Evolutionary conservation across 2,329 filamentous ascomycete genomes (phyloP), one percentile per base, ranked within the genome.

Genomic region (Cladosporium sp.): DNA sequence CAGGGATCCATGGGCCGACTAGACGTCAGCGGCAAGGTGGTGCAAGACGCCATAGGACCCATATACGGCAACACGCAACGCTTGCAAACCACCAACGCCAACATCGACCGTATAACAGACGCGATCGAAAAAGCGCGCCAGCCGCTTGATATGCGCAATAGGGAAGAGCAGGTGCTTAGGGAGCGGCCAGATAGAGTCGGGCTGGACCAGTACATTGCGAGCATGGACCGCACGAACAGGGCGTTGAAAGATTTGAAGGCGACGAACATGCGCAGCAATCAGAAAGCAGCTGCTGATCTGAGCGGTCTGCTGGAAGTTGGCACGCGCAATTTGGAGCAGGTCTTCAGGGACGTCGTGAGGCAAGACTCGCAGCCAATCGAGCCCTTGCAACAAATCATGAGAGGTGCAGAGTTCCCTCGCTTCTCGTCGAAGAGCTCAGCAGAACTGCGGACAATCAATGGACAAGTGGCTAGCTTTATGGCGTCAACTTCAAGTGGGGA

Each of bases 31-130:
- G 93, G 92, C 15, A 89, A 90, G 71, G 91, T 87, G 54, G 90
- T 97, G 17, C 86, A 89, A 63, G 89, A 96, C 64, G 91, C 95
- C 9, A 90, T 95, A 50, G 89, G 89, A 1, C 93, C 93, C 7
- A 85, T 99, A 37, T 95, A 91, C 65, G 88, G 87, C 61, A 95
- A 96, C 69, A 97, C 93, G 1, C 88, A 89, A 69, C 86, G 84
- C 56, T 78, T 97, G 18, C 93, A 97, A 70, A 80, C 85, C n/a
- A 82, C 95, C 30, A 90, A 88, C 58, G 84, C 80, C 58, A 99
- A 99, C 66, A 88, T 97, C 61, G 91, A 97, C 64, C 80, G 82
- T 55, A 83, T 96, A 30, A 82, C 95, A 53, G 79, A 85, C 56
- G 89, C 91, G 15, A 97, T 99, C 60, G 90, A 96, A 55, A 84